Evolutionary conservation across 2,329 filamentous ascomycete genomes (phyloP).

Genomic region (Ophiosphaerella narmari): DNA sequence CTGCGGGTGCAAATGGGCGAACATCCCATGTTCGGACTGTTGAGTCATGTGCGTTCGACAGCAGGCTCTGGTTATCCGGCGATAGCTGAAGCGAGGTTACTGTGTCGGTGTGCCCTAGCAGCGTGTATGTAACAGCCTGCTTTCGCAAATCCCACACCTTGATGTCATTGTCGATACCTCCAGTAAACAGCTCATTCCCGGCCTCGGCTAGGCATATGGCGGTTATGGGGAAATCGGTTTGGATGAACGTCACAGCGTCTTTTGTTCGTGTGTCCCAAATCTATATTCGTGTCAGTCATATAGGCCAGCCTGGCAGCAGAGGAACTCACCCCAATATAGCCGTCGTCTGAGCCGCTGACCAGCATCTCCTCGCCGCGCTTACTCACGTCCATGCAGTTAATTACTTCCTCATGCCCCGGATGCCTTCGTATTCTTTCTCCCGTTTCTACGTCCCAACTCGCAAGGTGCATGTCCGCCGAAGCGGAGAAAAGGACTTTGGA

Average conservation of each 20-base stretch:
- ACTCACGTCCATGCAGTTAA: slow-evolving; percentile 89
- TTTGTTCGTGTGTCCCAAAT: slow-evolving; percentile 96
- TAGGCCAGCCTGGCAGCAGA: neutral
- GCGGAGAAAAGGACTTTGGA: slow-evolving; percentile 88
- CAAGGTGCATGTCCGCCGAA: slow-evolving; percentile 89
- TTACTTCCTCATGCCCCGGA: slow-evolving; percentile 90
- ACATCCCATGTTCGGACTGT: slow-evolving; percentile 97
- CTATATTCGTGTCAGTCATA: slow-evolving; percentile 30
- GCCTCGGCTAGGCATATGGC: slow-evolving; percentile 90
- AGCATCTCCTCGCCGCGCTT: slow-evolving; percentile 88
- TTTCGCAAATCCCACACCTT: slow-evolving; percentile 97
- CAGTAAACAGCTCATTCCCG: slow-evolving; percentile 92
- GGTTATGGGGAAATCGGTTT: slow-evolving; percentile 91
- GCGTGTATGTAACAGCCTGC: slow-evolving; percentile 82
- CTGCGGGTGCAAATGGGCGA: slow-evolving; percentile 86
- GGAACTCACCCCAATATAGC: slow-evolving; percentile 70
- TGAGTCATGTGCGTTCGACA: slow-evolving; percentile 93
- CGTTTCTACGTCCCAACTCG: slow-evolving; percentile 92
- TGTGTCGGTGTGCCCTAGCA: slow-evolving; percentile 89
- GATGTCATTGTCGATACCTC: slow-evolving; percentile 96
- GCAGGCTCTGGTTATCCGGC: slow-evolving; percentile 84
- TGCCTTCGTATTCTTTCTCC: slow-evolving; percentile 92
- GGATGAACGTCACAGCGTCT: slow-evolving; percentile 82
- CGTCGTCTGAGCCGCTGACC: slow-evolving; percentile 91
- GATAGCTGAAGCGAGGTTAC: slow-evolving; percentile 90